phyloP scores from a whole-genome alignment of 176 grass and related monocot species.

The Puya raimondii region DNA sequence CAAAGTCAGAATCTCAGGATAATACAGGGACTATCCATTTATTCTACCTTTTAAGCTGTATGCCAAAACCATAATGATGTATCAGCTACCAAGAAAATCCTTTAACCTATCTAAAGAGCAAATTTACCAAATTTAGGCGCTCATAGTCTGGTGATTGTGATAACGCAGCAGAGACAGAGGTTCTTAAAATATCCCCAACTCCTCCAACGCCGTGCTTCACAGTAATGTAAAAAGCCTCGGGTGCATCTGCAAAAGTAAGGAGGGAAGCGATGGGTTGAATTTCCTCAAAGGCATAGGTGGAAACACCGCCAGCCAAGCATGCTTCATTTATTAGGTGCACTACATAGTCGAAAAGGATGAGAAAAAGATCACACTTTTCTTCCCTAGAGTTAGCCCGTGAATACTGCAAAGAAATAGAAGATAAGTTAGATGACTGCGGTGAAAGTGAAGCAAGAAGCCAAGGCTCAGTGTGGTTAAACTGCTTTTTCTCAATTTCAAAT shows the following conservation, averaged over 20 bases:
- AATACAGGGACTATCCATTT: too few relatives aligned
- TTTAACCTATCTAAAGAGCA: not conserved
- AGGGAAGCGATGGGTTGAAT: constrained; percentile 70
- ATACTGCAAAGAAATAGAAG: constrained; percentile 59
- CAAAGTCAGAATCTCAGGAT: too few relatives aligned
- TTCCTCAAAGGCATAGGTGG: constrained; percentile 75
- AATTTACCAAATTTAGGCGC: constrained; percentile 57
- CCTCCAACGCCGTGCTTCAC: constrained; percentile 84
- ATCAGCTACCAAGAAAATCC: constrained; percentile 7
- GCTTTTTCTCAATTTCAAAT: too few relatives aligned
- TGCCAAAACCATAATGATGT: not conserved
- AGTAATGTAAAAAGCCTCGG: constrained; percentile 83
- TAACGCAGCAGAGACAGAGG: constrained; percentile 71
- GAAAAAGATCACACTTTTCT: constrained; percentile 85
- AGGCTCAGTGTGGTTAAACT: too few relatives aligned
- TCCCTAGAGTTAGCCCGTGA: constrained; percentile 75
- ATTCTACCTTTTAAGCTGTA: too few relatives aligned
- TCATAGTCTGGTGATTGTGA: constrained; percentile 61
- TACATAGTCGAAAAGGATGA: constrained; percentile 81
- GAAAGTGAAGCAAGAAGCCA: not conserved
- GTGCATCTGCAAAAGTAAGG: constrained; percentile 70
- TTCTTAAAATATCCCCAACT: constrained; percentile 77
- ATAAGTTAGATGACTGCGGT: constrained; percentile 1
- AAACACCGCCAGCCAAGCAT: constrained; percentile 55
- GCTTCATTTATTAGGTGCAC: constrained; percentile 89